A percentile compares a stretch with the other conserved stretches of the same genome.
Conservation (phyloP, 2,329 filamentous ascomycete species). For the Periconia digitata region DNA sequence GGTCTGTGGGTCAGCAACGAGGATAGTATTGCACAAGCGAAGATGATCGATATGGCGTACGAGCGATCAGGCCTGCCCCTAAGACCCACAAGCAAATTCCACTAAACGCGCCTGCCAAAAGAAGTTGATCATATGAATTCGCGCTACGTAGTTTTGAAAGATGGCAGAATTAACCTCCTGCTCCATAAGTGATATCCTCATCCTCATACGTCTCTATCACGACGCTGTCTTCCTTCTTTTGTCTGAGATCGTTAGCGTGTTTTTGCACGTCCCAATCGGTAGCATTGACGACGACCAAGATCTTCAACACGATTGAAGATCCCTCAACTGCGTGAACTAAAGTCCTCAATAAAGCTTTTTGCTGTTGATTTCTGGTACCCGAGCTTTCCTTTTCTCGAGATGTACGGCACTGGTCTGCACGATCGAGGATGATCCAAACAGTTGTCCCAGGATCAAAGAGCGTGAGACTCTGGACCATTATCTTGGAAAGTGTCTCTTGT, state of each 20-base stretch:
- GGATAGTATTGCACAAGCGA: slow-evolving; percentile 40
- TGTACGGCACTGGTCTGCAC: background rate
- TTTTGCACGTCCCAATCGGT: background rate
- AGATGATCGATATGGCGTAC: slow-evolving; percentile 38
- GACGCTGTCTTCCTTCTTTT: background rate
- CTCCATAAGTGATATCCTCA: background rate
- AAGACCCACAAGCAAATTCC: slow-evolving; percentile 18
- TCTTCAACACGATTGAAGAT: background rate
- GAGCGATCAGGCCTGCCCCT: slow-evolving; percentile 27
- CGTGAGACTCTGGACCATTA: background rate
- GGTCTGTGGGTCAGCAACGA: slow-evolving; percentile 34
- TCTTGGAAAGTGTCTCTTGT: background rate
- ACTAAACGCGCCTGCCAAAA: too few species aligned
- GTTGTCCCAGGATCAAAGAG: background rate
- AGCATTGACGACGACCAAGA: background rate
- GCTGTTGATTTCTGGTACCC: background rate
- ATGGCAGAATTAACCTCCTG: background rate
- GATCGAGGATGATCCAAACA: background rate
- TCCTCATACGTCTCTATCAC: background rate
- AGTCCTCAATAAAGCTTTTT: background rate
- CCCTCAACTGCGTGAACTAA: background rate
- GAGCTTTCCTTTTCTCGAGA: background rate
- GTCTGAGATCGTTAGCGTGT: background rate
- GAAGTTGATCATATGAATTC: too few species aligned
- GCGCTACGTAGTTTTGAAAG: too few species aligned